Percentiles rank a stretch among this genome's conserved stretches.
Evolutionary conservation across 805 yeast genomes (phyloP).

Genomic region (Pichia nakasei): DNA sequence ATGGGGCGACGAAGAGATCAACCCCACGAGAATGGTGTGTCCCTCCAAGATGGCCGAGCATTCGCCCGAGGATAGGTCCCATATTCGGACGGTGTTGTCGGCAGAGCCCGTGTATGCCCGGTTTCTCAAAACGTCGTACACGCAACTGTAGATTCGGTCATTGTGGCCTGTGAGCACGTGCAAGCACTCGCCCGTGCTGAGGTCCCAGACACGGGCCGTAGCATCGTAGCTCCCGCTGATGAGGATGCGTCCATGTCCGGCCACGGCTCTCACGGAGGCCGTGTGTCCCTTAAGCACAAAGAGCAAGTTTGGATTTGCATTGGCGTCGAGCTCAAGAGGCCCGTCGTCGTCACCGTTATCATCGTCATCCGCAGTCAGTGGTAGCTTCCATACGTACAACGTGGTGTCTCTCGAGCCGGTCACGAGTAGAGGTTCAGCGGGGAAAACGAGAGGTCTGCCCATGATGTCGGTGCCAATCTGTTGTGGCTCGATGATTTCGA

Average conservation of each 20-base stretch:
- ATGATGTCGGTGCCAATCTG: slow-evolving; percentile 52
- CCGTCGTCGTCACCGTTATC: no score
- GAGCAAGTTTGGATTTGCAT: slow-evolving; percentile 54
- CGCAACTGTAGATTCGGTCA: slow-evolving; percentile 83
- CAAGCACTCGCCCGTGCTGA: slow-evolving; percentile 62
- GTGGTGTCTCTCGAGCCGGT: slow-evolving; percentile 86
- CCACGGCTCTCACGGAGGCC: slow-evolving; percentile 75
- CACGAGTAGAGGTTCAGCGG: slow-evolving; percentile 58
- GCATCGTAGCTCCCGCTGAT: slow-evolving; percentile 89
- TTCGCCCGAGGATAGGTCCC: slow-evolving; percentile 79
- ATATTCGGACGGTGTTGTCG: slow-evolving; percentile 80
- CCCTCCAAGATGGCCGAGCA: slow-evolving; percentile 68
- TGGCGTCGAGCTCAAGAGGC: slow-evolving; percentile 30
- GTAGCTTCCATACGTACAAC: slow-evolving; percentile 70
- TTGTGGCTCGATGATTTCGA: slow-evolving; percentile 69
- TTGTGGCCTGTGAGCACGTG: slow-evolving; percentile 75
- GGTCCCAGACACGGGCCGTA: slow-evolving; percentile 88
- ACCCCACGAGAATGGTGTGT: slow-evolving; percentile 84
- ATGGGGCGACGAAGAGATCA: slow-evolving; percentile 67
- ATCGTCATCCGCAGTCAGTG: slow-evolving; percentile 31
- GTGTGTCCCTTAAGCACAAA: slow-evolving; percentile 68
- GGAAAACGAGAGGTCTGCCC: slow-evolving; percentile 48
- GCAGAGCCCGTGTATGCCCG: slow-evolving; percentile 86
- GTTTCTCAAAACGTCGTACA: slow-evolving; percentile 64
- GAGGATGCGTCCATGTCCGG: slow-evolving; percentile 76